These are phyloP conservation scores for Pseudocercospora musae DNA, from an alignment of 2,329 filamentous ascomycete species.

Conservation along the genomic window DNA sequence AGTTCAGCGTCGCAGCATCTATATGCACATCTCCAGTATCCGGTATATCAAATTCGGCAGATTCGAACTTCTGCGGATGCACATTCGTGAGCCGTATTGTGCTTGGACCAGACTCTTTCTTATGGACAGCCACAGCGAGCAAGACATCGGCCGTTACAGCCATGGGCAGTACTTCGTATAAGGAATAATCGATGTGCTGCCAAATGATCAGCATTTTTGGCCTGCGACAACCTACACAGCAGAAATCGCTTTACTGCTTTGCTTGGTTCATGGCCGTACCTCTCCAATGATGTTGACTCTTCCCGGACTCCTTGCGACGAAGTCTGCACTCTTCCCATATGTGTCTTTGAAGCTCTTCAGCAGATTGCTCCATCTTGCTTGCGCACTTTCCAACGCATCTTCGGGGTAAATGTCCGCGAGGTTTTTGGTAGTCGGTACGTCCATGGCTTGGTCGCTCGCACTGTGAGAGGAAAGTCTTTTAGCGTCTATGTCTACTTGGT, in stretches of 20 bases:
- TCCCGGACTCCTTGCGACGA: constrained; percentile 85
- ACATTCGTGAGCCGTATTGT: constrained; percentile 77
- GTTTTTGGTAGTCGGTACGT: constrained; percentile 70
- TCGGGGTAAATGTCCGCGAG: constrained; percentile 80
- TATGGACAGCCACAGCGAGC: constrained; percentile 67
- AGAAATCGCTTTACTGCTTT: neutral
- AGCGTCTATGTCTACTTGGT: neutral
- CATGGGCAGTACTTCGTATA: constrained; percentile 95
- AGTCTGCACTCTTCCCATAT: constrained; percentile 70
- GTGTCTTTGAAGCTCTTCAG: constrained; percentile 65
- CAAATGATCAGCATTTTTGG: constrained; percentile 6
- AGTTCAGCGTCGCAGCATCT: constrained; percentile 80
- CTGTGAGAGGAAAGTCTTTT: neutral
- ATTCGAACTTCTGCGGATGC: constrained; percentile 69
- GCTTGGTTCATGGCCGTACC: constrained; percentile 30
- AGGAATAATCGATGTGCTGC: constrained; percentile 91
- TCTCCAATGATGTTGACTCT: constrained; percentile 98
- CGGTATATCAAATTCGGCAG: constrained; percentile 70
- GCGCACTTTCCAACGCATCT: constrained; percentile 65
- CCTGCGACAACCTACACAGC: neutral
- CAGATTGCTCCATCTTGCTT: constrained; percentile 71
- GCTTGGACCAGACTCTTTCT: constrained; percentile 54
- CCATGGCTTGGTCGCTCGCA: neutral
- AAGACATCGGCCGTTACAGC: constrained; percentile 89
- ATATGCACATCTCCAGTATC: constrained; percentile 58